These are phyloP conservation scores for Panus rudis DNA, from an alignment of 768 basidiomycete genomes.

Conservation along the genomic window DNA sequence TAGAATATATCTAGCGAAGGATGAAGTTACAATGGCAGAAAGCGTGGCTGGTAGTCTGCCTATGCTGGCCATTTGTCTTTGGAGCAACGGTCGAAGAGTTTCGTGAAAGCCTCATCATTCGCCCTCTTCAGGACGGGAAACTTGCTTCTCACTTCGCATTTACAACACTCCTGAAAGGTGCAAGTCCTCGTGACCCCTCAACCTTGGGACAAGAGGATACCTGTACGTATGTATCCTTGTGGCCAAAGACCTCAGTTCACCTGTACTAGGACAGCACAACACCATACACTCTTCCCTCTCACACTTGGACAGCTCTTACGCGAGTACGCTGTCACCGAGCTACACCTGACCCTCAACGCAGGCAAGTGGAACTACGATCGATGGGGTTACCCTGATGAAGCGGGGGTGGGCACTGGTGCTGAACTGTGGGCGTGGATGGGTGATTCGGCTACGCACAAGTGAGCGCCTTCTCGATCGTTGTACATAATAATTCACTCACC, in stretches of 20 bases:
- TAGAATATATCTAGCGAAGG: no score
- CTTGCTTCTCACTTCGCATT: constrained; percentile 80
- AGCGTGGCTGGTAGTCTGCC: no score
- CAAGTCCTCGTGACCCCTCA: constrained; percentile 48
- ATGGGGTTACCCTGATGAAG: constrained; percentile 78
- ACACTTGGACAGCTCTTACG: constrained; percentile 81
- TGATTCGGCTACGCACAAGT: no score
- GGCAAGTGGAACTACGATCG: constrained; percentile 86
- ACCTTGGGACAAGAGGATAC: constrained; percentile 40
- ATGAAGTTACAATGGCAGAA: no score
- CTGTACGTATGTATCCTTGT: constrained; percentile 26
- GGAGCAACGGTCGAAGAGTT: no score
- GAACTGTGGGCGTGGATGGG: constrained; percentile 92
- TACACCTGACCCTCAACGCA: constrained; percentile 85
- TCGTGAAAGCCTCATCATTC: constrained; percentile 45
- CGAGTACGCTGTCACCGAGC: constrained; percentile 78
- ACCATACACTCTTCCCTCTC: constrained; percentile 83
- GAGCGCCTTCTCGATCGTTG: no score
- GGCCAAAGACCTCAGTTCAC: not conserved
- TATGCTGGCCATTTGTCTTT: no score
- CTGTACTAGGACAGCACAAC: constrained; percentile 49
- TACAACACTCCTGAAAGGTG: constrained; percentile 50
- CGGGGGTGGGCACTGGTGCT: constrained; percentile 76
- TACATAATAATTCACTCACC: no score
- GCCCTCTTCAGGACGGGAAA: constrained; percentile 74